A percentile compares a stretch with the other conserved stretches of the same genome.
Evolutionary conservation across 345 rosid genomes (phyloP).

Genomic region (Linum trigynum): DNA sequence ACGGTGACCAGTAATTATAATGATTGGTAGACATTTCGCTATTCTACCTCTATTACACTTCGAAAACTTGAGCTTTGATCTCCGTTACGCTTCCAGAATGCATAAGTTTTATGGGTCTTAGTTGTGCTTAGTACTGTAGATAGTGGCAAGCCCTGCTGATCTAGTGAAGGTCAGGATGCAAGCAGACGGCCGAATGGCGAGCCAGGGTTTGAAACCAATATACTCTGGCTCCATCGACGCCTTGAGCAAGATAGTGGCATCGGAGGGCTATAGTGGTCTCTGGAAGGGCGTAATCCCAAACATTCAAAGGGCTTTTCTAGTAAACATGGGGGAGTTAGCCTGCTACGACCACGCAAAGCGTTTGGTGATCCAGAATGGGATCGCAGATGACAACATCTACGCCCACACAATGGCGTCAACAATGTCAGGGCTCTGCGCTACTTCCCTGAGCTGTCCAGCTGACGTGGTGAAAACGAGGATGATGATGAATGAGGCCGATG

Average conservation of each 20-base stretch:
- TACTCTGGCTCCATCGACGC: constrained; percentile 62
- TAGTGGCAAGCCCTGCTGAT: constrained; percentile 91
- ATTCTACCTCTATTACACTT: no score
- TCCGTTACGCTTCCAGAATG: background rate
- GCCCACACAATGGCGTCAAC: constrained; percentile 73
- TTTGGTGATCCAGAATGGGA: constrained; percentile 40
- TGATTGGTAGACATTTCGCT: no score
- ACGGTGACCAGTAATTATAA: no score
- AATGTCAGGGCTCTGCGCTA: constrained; percentile 72
- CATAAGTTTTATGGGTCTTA: background rate
- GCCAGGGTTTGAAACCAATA: constrained; percentile 57
- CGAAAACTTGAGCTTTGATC: background rate
- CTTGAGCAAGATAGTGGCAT: constrained; percentile 36
- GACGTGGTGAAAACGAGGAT: constrained; percentile 91
- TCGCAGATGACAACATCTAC: constrained; percentile 52
- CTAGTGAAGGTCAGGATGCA: constrained; percentile 91
- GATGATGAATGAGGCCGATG: constrained; percentile 40
- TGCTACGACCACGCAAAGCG: constrained; percentile 86
- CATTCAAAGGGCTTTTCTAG: constrained; percentile 77
- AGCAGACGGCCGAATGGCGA: constrained; percentile 49
- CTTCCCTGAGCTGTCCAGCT: constrained; percentile 77
- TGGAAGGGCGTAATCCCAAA: constrained; percentile 90
- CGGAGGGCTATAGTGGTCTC: constrained; percentile 54
- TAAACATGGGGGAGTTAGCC: constrained; percentile 87
- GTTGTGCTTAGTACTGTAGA: constrained; percentile 43